Evolutionary conservation across 2,329 filamentous ascomycete genomes (phyloP), one percentile per base, ranked within the genome.

Genomic region (Ophiostoma quercus): DNA sequence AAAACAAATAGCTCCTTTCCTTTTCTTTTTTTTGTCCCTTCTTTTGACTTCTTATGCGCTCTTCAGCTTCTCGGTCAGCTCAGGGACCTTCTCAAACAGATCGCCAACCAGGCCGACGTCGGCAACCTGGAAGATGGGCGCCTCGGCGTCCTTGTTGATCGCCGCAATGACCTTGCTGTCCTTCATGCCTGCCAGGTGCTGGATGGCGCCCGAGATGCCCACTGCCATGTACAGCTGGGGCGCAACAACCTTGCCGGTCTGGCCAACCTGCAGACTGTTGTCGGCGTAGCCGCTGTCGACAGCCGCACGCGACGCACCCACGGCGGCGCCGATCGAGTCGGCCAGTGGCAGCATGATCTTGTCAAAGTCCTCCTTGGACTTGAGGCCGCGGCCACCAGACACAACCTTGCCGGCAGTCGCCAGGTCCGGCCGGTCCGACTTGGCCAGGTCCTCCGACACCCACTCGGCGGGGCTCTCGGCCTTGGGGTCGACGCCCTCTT

Each of bases 111-210:
- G 83, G 14, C 95, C 95, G 69, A 98, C 93, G 80, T 99, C 95
- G 4, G 95, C 95, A 71, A 99, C 88, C 81, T 99, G 95, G 85
- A 99, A 99, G 75, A 99, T 99, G 39, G 95, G 95, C 70, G 95
- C 95, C 80, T 99, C 95, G 4, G 89, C 84, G 77, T 99, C 95
- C 84, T 99, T 99, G 85, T 99, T 99, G 78, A 99, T 98, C 16
- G 92, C 92, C 29, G 94, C 95, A 82, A 99, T 99, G 71, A 99
- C 95, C 84, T 99, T 99, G 84, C 93, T 97, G 78, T 99, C 95
- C 86, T 99, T 99, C 95, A 99, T 99, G 78, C 95, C 95, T 41
- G 95, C 95, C 81, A 99, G 81, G 84, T 99, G 95, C 82, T 99
- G 95, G 75, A 99, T 99, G 29, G 95, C 95, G 69, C 95, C 95